Evolutionary conservation across 208 protist genomes (phyloP).

Genomic region (Angomonas ambiguus): DNA sequence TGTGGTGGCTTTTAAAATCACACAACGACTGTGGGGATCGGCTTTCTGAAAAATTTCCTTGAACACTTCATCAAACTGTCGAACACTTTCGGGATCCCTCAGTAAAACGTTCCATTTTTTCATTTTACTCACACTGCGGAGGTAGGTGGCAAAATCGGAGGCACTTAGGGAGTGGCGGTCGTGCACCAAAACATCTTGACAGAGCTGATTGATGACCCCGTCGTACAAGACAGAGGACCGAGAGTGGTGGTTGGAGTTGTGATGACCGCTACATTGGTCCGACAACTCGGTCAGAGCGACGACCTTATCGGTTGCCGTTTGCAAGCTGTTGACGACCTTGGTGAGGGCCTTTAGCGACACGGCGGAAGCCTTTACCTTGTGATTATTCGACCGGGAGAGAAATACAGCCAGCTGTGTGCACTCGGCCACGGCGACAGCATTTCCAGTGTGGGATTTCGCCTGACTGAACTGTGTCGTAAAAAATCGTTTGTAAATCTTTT

Average conservation of each 20-base stretch:
- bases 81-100: not conserved
- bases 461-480: not conserved
- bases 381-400: not conserved
- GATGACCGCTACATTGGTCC: not conserved
- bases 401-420: not conserved
- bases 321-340: constrained; percentile 15
- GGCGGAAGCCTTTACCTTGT: not conserved
- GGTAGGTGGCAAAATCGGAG: constrained; percentile 58
- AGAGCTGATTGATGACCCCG: not conserved
- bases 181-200: constrained; percentile 6
- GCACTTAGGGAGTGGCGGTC: constrained; percentile 31
- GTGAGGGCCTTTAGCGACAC: not conserved
- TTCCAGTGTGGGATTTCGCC: not conserved
- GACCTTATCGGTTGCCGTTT: constrained; percentile 9
- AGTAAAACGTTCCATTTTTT: constrained; percentile 22
- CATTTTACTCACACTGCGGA: constrained; percentile 55
- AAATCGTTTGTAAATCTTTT: not conserved
- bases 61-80: constrained; percentile 23
- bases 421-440: not conserved
- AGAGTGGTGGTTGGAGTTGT: not conserved
- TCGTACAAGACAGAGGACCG: not conserved
- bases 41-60: constrained; percentile 28
- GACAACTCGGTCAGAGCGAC: constrained; percentile 13
- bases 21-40: constrained; percentile 79
- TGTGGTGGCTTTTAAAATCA: constrained; percentile 64